Percentiles rank a stretch among this genome's conserved stretches.
Conservation (phyloP, 2,329 filamentous ascomycete species). For the Venturia oleaginea region DNA sequence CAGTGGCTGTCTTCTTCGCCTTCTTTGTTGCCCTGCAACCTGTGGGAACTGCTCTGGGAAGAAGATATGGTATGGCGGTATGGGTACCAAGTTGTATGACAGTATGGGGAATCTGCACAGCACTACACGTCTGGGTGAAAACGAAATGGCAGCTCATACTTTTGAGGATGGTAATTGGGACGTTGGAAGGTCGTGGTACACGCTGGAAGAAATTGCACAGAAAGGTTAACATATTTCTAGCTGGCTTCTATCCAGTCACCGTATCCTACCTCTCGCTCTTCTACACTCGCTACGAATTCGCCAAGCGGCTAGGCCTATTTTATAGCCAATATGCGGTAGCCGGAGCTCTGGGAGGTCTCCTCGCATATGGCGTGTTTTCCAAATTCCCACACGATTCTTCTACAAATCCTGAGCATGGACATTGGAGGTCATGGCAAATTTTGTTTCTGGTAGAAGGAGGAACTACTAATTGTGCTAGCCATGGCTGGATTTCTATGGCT, state of each 20-base stretch:
- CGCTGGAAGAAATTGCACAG: too few relatives aligned
- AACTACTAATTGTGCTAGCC: conserved; percentile 38
- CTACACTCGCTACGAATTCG: conserved; percentile 50
- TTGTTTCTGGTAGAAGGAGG: conserved; percentile 42
- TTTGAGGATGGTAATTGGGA: conserved; percentile 38
- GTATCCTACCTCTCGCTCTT: conserved; percentile 51
- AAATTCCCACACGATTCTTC: conserved; percentile 24
- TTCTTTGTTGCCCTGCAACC: conserved; percentile 52
- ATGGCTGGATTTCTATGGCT: conserved; percentile 42
- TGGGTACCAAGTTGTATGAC: conserved; percentile 52
- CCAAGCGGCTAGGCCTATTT: conserved; percentile 44
- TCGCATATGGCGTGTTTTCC: conserved; percentile 43
- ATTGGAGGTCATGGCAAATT: conserved; percentile 42
- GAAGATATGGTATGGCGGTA: conserved; percentile 45
- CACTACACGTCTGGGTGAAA: conserved; percentile 38
- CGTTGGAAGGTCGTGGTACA: conserved; percentile 31
- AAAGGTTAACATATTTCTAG: conserved; percentile 19
- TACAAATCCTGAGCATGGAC: conserved; percentile 14
- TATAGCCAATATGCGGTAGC: conserved; percentile 50
- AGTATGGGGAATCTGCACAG: conserved; percentile 42
- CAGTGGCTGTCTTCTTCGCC: conserved; percentile 49
- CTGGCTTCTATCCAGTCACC: conserved; percentile 51
- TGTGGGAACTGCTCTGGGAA: conserved; percentile 46
- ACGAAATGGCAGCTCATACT: conserved; percentile 39
- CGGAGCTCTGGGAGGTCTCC: conserved; percentile 46